Evolutionary conservation across 73 alveolate species (phyloP).

Genomic region (Paramecium bursaria): DNA sequence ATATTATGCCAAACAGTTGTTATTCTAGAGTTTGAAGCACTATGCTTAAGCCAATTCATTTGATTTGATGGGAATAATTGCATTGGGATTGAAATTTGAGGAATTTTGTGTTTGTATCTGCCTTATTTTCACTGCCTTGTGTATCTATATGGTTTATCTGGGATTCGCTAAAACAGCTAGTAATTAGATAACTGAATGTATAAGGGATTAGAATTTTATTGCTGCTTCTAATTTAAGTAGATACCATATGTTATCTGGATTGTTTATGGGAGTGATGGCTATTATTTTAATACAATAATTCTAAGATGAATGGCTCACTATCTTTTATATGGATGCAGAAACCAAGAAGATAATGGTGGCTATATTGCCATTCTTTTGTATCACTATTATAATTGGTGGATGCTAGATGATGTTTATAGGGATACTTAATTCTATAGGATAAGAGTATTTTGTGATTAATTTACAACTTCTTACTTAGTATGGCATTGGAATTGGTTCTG

Average conservation of each 20-base stretch:
- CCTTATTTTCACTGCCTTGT: slow-evolving; percentile 29
- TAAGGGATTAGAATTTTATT: slow-evolving; percentile 1
- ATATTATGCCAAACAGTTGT: background rate
- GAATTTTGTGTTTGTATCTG: slow-evolving; percentile 42
- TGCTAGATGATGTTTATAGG: slow-evolving; percentile 3
- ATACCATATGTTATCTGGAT: slow-evolving; percentile 14
- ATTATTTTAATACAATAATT: background rate
- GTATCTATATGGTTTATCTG: slow-evolving; percentile 30
- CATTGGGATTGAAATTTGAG: slow-evolving; percentile 29
- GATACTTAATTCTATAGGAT: slow-evolving; percentile 5
- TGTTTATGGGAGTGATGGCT: slow-evolving; percentile 12
- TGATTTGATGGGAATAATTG: slow-evolving; percentile 36
- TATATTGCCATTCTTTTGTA: background rate
- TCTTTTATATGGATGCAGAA: slow-evolving; percentile 43
- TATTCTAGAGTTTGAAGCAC: background rate
- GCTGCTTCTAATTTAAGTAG: background rate
- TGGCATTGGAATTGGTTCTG: slow-evolving; percentile 42
- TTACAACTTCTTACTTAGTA: slow-evolving; percentile 19
- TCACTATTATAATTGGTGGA: slow-evolving; percentile 29
- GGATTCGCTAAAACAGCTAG: slow-evolving; percentile 45
- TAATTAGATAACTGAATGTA: background rate
- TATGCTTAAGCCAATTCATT: slow-evolving; percentile 4
- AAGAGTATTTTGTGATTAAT: slow-evolving; percentile 17
- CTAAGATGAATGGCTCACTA: slow-evolving; percentile 13
- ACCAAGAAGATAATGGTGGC: background rate